A percentile compares a stretch with the other conserved stretches of the same genome.
These are phyloP conservation scores for Fusarium illudens DNA, from an alignment of 2,329 filamentous ascomycete species.

Conservation along the genomic window DNA sequence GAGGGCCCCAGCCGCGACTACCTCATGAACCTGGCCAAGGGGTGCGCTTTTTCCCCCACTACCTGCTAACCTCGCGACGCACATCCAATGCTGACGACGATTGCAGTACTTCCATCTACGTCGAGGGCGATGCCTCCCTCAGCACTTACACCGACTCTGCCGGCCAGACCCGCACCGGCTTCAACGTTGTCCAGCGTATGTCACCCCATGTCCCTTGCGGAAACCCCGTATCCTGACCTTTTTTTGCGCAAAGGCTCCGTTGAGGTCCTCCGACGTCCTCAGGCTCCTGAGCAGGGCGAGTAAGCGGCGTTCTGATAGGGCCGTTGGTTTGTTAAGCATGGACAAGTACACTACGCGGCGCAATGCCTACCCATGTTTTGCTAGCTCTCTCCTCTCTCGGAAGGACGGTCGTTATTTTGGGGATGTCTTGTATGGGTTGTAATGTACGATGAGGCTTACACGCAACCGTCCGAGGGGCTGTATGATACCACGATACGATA, in stretches of 20 bases:
- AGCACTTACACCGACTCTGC: constrained; percentile 73
- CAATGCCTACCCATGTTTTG: constrained; percentile 2
- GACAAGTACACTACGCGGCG: neutral
- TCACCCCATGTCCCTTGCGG: constrained; percentile 31
- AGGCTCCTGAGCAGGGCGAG: constrained; percentile 38
- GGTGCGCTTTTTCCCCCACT: constrained; percentile 68
- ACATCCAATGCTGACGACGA: constrained; percentile 20
- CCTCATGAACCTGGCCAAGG: constrained; percentile 79
- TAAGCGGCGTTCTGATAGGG: constrained; percentile 10
- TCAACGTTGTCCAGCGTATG: constrained; percentile 86
- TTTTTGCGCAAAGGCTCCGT: constrained; percentile 49
- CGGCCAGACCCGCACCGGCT: constrained; percentile 68
- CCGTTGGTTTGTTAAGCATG: neutral
- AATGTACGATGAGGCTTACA: constrained; percentile 35
- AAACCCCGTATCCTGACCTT: constrained; percentile 21
- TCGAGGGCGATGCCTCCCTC: constrained; percentile 84
- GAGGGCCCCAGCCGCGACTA: constrained; percentile 76
- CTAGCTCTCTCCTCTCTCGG: constrained; percentile 34
- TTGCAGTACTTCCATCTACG: constrained; percentile 75
- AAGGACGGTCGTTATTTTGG: constrained; percentile 35
- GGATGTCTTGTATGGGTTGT: constrained; percentile 31
- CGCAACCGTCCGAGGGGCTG: constrained; percentile 25
- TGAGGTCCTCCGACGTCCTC: constrained; percentile 56
- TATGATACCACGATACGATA: constrained; percentile 42
- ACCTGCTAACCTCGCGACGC: neutral